Evolutionary conservation across 75 land plant genomes (phyloP), one percentile per base, ranked within the genome.

Genomic region (Larix kaempferi): DNA sequence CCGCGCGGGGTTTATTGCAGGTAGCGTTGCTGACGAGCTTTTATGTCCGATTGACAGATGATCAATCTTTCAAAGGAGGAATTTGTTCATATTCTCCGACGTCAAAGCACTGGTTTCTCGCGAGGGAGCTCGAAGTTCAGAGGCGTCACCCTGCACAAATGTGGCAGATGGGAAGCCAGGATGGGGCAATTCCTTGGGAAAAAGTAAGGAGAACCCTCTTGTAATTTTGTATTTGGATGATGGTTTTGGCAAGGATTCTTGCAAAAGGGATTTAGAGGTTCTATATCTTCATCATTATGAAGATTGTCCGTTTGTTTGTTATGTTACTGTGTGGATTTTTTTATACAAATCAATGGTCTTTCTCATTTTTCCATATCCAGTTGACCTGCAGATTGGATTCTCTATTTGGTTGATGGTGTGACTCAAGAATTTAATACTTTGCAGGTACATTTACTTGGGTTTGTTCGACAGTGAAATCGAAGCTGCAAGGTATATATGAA

Each of bases 141-240:
- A 57, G 87, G 87, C 8, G 87, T 86, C 21, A 86, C 87, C 8
- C 29, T 79, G 61, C 87, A 86, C 72, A 86, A 85, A 80, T 86
- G 87, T 76, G 87, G 87, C 1, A 84, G 86, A 76, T 86, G 87
- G 87, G 87, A 86, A 64, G 87, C 87, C 16, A 60, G 87, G 11
- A 80, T 86, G 73, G 87, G 87, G 19, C 87, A 86, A 59, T 80
- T 86, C 82, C 77, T 86, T n/a, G 87, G 87, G 8, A 86, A 86
- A 72, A 86, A 86, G 87, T 86, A 82, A 49, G 54, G 54, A 49
- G n/a, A n/a, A 44, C 12, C 52, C 12, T 1, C 10, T 49, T 49
- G 54, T 49, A 49, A 49, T 49, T 49, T 49, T 49, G 54, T 11
- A 49, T 49, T 10, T 10, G 54, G 54, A 49, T 10, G 54, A 49